Conservation (phyloP, 352 stramenopile species). For the Pythium chondricola region DNA sequence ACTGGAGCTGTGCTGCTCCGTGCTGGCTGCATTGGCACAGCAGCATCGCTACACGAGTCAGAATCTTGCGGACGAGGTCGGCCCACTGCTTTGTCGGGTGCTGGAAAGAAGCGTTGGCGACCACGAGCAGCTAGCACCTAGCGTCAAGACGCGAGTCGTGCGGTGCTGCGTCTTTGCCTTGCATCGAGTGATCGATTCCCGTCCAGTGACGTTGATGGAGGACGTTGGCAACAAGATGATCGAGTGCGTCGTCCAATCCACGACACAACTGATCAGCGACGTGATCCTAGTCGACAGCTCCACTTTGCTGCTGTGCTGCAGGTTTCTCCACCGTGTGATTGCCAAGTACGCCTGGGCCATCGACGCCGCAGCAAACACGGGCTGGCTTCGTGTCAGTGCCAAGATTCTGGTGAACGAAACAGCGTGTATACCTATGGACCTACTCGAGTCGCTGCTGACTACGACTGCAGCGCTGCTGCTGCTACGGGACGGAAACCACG, state of each 20-base stretch:
- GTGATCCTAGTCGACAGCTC: not conserved
- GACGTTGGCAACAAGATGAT: not conserved
- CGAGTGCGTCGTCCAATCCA: not conserved
- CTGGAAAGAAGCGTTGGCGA: slow-evolving; percentile 25
- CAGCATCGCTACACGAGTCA: too few species aligned
- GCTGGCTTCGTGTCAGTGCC: not conserved
- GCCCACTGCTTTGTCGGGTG: slow-evolving; percentile 28
- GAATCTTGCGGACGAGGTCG: too few species aligned
- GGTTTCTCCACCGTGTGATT: not conserved
- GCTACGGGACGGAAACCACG: too few species aligned
- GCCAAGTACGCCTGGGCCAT: not conserved
- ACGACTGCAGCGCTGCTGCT: not conserved
- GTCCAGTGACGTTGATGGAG: not conserved
- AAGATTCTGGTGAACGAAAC: not conserved
- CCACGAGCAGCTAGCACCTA: slow-evolving; percentile 10
- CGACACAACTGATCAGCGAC: not conserved
- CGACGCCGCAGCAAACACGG: not conserved
- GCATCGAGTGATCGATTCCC: slow-evolving; percentile 6
- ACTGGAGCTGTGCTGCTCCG: not conserved
- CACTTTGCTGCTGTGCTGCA: not conserved
- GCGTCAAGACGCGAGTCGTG: slow-evolving; percentile 23
- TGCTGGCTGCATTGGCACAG: not conserved
- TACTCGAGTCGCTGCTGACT: not conserved
- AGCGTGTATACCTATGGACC: not conserved
- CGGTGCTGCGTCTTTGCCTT: slow-evolving; percentile 28